Conservation (phyloP, 331 rosid genomes). For the Stylosanthes scabra region DNA sequence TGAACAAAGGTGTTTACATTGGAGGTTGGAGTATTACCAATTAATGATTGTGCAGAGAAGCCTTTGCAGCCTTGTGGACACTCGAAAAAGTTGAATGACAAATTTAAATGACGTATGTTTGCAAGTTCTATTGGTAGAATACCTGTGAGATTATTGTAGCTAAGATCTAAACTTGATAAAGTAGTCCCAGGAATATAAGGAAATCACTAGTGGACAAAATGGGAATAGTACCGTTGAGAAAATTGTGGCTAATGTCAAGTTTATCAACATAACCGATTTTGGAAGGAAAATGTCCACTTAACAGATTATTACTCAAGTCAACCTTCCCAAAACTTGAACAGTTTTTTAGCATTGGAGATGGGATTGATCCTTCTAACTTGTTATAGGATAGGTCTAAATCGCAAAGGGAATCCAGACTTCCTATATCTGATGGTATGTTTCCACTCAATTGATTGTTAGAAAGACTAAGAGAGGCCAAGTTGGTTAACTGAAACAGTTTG, state of each 20-base stretch:
- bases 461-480: neutral
- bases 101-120: neutral
- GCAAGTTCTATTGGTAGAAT: neutral
- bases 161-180: neutral
- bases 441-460: neutral
- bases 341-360: neutral
- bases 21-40: neutral
- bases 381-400: neutral
- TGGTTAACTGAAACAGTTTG: neutral
- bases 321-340: neutral
- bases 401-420: neutral
- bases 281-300: neutral
- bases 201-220: neutral
- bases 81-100: slow-evolving; percentile 7
- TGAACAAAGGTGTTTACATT: neutral
- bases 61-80: neutral
- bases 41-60: neutral
- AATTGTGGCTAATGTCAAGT: slow-evolving; percentile 4
- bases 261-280: neutral
- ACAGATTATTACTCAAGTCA: neutral
- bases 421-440: neutral
- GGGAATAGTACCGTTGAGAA: neutral
- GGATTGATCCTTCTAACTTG: neutral
- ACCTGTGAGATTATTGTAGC: slow-evolving; percentile 7
- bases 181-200: fast-evolving